A percentile compares a stretch with the other conserved stretches of the same genome.
phyloP scores from a whole-genome alignment of 805 yeast genomes.

The Saccharomyces cerevisiae region DNA sequence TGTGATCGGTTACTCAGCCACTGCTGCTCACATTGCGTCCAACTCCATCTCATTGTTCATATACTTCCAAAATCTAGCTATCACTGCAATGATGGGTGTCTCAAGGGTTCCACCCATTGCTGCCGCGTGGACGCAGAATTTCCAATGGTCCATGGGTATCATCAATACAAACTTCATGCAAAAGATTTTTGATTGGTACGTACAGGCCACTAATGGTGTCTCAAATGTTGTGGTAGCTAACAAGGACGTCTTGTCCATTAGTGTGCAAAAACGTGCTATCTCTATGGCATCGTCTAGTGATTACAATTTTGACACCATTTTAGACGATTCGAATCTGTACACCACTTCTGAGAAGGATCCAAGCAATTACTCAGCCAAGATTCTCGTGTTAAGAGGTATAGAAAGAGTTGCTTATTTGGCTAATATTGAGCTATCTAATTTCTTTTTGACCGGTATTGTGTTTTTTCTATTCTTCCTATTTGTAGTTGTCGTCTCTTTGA shows the following conservation, averaged over 20 bases:
- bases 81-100: conserved; percentile 93
- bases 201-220: conserved; percentile 88
- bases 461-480: conserved; percentile 74
- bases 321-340: conserved; percentile 46
- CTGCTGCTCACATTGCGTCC: conserved; percentile 96
- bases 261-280: conserved; percentile 59
- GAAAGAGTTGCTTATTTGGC: conserved; percentile 84
- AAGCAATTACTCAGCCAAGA: conserved; percentile 50
- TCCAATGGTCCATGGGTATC: conserved; percentile 93
- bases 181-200: conserved; percentile 81
- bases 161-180: conserved; percentile 73
- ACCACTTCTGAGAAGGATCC: conserved; percentile 64
- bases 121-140: conserved; percentile 95
- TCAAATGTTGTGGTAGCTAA: conserved; percentile 69
- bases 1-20: conserved; percentile 77
- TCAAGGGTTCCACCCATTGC: conserved; percentile 91
- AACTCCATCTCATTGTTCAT: conserved; percentile 87
- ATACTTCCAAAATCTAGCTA: conserved; percentile 88
- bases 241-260: conserved; percentile 58
- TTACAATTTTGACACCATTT: conserved; percentile 41
- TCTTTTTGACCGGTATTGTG: conserved; percentile 80
- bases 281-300: conserved; percentile 27
- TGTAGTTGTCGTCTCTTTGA: conserved; percentile 46
- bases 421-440: conserved; percentile 73
- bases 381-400: conserved; percentile 80